Evolutionary conservation across 2,329 filamentous ascomycete species (phyloP).

Genomic region (Metarhizium robertsii): DNA sequence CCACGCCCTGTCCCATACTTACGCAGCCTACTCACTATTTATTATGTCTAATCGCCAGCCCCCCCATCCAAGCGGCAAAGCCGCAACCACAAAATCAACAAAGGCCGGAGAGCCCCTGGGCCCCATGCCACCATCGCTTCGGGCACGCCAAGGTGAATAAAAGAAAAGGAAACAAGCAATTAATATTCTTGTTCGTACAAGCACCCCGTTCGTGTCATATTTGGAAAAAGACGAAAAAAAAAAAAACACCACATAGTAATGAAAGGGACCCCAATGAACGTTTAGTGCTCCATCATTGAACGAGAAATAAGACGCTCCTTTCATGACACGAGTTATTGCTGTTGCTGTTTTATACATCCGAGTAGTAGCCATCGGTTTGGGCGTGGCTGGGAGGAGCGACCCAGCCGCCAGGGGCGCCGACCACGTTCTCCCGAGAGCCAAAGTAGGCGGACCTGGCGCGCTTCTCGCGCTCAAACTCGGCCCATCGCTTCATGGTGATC

Average conservation of each 20-base stretch:
- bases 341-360: constrained; percentile 30
- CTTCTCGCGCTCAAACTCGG: constrained; percentile 76
- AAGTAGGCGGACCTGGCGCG: constrained; percentile 41
- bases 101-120: too few relatives aligned
- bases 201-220: background rate
- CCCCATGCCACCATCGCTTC: background rate
- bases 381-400: constrained; percentile 32
- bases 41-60: background rate
- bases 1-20: background rate
- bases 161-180: background rate
- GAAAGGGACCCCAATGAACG: background rate
- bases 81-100: too few relatives aligned
- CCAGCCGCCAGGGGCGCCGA: constrained; percentile 32
- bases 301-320: too few relatives aligned
- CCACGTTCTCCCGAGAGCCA: constrained; percentile 42
- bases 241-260: background rate
- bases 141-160: background rate
- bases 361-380: constrained; percentile 47
- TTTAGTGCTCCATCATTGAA: too few relatives aligned
- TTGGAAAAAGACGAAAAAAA: too few relatives aligned
- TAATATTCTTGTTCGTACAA: background rate
- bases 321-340: too few relatives aligned
- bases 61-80: background rate
- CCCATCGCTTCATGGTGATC: constrained; percentile 99
- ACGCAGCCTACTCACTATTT: background rate